These are phyloP conservation scores for Solanum hybrid DNA, from an alignment of 305 asterid species.

Conservation along the genomic window DNA sequence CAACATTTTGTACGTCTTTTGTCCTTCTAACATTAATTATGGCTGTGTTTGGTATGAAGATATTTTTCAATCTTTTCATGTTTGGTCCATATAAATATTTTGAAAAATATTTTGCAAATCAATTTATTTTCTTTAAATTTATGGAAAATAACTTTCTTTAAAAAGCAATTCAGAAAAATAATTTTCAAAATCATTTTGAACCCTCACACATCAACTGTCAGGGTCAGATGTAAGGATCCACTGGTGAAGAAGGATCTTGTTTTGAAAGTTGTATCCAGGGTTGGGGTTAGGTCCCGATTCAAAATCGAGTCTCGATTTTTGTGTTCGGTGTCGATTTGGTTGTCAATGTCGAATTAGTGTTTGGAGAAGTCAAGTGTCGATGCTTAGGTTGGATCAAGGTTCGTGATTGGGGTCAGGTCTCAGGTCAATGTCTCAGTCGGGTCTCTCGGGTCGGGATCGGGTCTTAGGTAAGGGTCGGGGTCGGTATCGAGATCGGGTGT, in stretches of 20 bases:
- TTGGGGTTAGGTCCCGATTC: background rate
- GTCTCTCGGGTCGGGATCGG: background rate
- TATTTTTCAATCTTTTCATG: no score
- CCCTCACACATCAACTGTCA: background rate
- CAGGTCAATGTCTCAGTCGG: background rate
- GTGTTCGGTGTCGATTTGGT: background rate
- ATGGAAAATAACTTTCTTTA: background rate
- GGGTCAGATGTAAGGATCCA: background rate
- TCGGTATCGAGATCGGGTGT: background rate
- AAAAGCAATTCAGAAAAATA: background rate
- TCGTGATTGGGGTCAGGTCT: background rate
- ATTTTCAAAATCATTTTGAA: no score
- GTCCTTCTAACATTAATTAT: background rate
- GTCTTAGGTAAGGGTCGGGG: background rate
- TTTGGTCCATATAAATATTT: no score
- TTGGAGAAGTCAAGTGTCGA: background rate
- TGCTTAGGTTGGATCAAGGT: background rate
- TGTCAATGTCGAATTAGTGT: background rate
- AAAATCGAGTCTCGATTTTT: background rate
- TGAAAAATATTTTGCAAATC: background rate
- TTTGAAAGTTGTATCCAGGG: background rate
- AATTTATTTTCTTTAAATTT: background rate
- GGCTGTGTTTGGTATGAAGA: background rate
- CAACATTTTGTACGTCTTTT: background rate
- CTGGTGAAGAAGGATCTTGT: background rate